A percentile compares a stretch with the other conserved stretches of the same genome.
phyloP scores from a whole-genome alignment of 148 eudicot species.

The Vaccinium myrtillus region DNA sequence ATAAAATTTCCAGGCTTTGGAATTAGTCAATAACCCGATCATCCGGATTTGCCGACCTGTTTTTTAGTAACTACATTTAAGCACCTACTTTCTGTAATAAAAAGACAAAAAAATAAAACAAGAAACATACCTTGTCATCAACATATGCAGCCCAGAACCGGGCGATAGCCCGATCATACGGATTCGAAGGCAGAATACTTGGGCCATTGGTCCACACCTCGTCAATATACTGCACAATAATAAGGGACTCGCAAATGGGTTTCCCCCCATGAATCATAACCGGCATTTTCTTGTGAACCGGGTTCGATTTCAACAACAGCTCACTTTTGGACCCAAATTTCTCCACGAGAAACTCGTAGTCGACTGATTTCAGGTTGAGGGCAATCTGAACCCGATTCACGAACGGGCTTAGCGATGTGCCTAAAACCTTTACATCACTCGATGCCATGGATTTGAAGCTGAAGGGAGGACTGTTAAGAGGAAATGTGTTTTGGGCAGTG shows the following conservation, averaged over 20 bases:
- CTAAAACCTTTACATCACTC: slow-evolving; percentile 27
- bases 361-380: slow-evolving; percentile 35
- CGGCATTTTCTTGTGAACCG: slow-evolving; percentile 65
- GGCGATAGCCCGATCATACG: slow-evolving; percentile 57
- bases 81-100: not conserved
- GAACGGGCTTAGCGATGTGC: slow-evolving; percentile 31
- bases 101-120: not conserved
- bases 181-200: slow-evolving; percentile 56
- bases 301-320: slow-evolving; percentile 57
- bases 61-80: too few relatives aligned
- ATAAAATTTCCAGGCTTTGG: too few relatives aligned
- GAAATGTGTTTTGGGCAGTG: too few relatives aligned
- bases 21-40: too few relatives aligned
- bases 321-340: slow-evolving; percentile 40
- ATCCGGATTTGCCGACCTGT: too few relatives aligned
- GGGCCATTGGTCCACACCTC: slow-evolving; percentile 45
- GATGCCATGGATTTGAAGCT: slow-evolving; percentile 16
- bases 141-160: slow-evolving; percentile 62
- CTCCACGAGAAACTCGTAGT: slow-evolving; percentile 39
- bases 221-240: slow-evolving; percentile 63
- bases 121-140: slow-evolving; percentile 42
- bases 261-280: slow-evolving; percentile 52
- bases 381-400: slow-evolving; percentile 30
- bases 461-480: not conserved
- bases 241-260: slow-evolving; percentile 55